phyloP scores from a whole-genome alignment of 768 basidiomycete species.

The Baorangia bicolor region DNA sequence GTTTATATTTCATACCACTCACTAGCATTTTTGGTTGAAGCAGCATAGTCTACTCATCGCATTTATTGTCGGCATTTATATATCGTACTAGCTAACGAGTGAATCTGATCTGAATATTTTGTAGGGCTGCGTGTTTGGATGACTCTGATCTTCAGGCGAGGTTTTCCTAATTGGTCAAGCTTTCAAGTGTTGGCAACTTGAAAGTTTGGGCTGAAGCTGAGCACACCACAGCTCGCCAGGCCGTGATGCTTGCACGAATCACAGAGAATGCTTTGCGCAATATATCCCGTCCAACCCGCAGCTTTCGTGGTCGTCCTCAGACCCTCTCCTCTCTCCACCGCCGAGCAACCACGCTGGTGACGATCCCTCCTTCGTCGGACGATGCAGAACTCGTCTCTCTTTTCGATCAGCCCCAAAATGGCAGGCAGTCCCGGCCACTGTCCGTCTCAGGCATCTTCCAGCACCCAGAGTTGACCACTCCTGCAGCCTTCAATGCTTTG shows the following conservation, averaged over 20 bases:
- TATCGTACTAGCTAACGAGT: constrained; percentile 15
- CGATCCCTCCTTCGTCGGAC: constrained; percentile 61
- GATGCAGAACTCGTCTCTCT: constrained; percentile 65
- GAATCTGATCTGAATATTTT: not conserved
- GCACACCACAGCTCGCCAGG: too few species aligned
- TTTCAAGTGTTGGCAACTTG: too few species aligned
- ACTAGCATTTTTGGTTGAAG: constrained; percentile 28
- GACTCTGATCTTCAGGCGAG: not conserved
- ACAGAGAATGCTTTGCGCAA: constrained; percentile 43
- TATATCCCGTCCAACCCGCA: constrained; percentile 34
- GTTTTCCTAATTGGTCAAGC: constrained; percentile 18
- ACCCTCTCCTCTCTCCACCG: constrained; percentile 14
- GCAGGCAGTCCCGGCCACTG: constrained; percentile 39
- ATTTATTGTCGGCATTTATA: constrained; percentile 24
- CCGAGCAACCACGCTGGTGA: constrained; percentile 40
- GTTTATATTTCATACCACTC: constrained; percentile 28
- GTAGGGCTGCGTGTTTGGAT: too few species aligned
- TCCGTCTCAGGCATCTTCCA: constrained; percentile 81
- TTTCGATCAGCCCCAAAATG: constrained; percentile 63
- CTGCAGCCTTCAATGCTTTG: constrained; percentile 66
- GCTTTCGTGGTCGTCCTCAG: constrained; percentile 40
- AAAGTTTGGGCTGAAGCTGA: too few species aligned
- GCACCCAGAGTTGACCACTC: constrained; percentile 69
- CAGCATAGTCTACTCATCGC: constrained; percentile 30
- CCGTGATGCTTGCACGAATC: constrained; percentile 36